Base-by-base conservation (phyloP, 169 alveolate species). In the Cryptosporidium tyzzeri region DNA sequence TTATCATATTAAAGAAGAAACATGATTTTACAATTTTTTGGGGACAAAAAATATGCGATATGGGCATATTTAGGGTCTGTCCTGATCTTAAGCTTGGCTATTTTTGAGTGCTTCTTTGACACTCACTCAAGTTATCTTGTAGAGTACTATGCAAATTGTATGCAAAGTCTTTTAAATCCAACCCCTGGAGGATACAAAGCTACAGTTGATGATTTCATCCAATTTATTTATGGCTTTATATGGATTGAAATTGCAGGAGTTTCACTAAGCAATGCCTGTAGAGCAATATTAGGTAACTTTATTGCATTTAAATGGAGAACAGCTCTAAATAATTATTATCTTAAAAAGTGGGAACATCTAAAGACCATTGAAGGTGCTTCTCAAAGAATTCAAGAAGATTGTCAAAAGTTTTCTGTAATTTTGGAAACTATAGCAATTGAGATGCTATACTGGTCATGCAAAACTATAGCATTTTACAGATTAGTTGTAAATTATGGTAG, bases 291-390 rank as follows among this genome's bases (percentile, higher is more conserved):
- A 18, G 89, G 89, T 1, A 59, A 80, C 18, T 65, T 62, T 26
- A 80, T 80, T 45, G 89, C 89, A 23, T 80, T 80, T 62, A 80
- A 80, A 41, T 80, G 89, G 89, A 80, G 89, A 62, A 80, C 75
- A n/a, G 80, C 89, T 18, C 53, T 80, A 41, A 80, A 80, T 39
- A 48, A 80, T 33, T 41, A 65, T 29, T 80, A 80, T 67, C 35
- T 80, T 12, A 16, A 61, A 10, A 80, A 62, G n/a, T 80, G 89
- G 89, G 39, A 59, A 12, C 21, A 44, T 37, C 26, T 80, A 1
- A 80, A 50, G 39, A 45, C n/a, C 7, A 80, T 80, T n/a, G 89
- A 80, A 62, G 89, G 89, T 21, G 89, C 75, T n/a, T 80, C 89
- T 5, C 89, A 80, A 31, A 50, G 89, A 21, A 58, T 80, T 44